These are phyloP conservation scores for Pyrenophora seminiperda DNA, from an alignment of 2,329 filamentous ascomycete species.

Conservation along the genomic window DNA sequence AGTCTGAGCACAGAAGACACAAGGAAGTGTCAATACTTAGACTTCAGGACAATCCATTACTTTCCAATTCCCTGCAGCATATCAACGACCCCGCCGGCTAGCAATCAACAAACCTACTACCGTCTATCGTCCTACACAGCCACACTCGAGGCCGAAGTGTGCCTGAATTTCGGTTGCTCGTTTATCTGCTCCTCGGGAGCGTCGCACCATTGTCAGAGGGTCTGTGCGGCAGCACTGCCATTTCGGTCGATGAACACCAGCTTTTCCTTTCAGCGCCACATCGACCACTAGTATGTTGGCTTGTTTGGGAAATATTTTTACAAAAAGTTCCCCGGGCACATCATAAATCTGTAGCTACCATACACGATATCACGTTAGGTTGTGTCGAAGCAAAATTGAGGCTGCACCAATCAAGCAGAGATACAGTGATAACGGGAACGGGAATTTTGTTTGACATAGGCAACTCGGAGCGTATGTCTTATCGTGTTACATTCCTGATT, in stretches of 20 bases:
- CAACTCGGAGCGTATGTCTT: no score
- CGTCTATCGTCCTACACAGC: not conserved
- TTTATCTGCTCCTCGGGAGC: slow-evolving; percentile 12
- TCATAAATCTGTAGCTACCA: no score
- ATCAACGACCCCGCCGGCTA: slow-evolving; percentile 1
- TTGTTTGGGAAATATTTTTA: no score
- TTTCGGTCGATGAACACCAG: slow-evolving; percentile 14
- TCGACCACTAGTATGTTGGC: not conserved
- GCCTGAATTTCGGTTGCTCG: slow-evolving; percentile 32
- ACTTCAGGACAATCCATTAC: no score
- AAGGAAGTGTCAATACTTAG: no score
- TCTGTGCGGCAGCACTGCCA: slow-evolving; percentile 33
- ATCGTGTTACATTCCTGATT: not conserved
- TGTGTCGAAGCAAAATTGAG: no score
- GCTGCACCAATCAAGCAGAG: no score
- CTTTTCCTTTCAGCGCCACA: not conserved
- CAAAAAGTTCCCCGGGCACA: no score
- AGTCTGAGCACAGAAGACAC: no score
- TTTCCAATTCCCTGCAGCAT: not conserved
- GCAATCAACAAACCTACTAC: not conserved
- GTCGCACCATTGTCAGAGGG: slow-evolving; percentile 29
- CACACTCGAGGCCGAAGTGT: slow-evolving; percentile 2
- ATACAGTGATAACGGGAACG: no score
- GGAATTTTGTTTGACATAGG: no score
- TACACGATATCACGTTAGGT: no score